Percentiles rank a stretch among this genome's conserved stretches.
Conservation (phyloP, 495 filamentous ascomycete genomes). For the Neurospora tetraspora region DNA sequence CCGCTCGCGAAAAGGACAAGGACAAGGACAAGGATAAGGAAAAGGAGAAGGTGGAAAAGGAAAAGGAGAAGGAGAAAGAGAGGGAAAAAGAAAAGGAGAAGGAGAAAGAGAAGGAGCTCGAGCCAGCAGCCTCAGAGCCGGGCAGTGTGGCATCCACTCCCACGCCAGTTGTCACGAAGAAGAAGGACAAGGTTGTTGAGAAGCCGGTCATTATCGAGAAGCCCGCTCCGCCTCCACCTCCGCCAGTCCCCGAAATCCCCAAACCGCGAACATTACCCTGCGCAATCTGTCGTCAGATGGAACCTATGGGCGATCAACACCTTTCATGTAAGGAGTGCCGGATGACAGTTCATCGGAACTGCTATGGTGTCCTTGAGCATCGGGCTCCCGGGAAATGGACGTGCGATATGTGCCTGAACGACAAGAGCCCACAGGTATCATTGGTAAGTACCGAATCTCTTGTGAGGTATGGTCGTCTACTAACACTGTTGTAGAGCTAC, state of each 20-base stretch:
- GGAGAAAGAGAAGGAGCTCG: constrained; percentile 30
- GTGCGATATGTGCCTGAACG: constrained; percentile 93
- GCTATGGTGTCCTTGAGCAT: constrained; percentile 72
- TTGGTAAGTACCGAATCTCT: constrained; percentile 47
- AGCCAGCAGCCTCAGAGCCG: constrained; percentile 32
- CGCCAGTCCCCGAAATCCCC: constrained; percentile 59
- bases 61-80: constrained; percentile 41
- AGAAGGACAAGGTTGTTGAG: constrained; percentile 54
- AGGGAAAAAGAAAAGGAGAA: constrained; percentile 3
- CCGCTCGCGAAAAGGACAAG: constrained; percentile 11
- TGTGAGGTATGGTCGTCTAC: background rate
- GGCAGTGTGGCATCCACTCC: constrained; percentile 11
- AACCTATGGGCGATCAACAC: constrained; percentile 60
- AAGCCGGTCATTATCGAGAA: constrained; percentile 16
- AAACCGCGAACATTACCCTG: constrained; percentile 72
- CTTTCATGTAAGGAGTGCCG: constrained; percentile 76
- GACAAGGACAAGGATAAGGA: constrained; percentile 54
- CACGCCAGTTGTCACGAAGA: constrained; percentile 39
- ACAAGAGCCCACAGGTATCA: constrained; percentile 75
- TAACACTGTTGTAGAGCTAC: constrained; percentile 52
- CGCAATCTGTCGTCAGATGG: constrained; percentile 69
- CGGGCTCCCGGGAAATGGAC: constrained; percentile 75
- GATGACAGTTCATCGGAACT: constrained; percentile 84
- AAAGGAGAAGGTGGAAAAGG: constrained; percentile 24
- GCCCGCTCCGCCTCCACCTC: constrained; percentile 31